phyloP scores from a whole-genome alignment of 805 yeast species.

The Ogataea parapolymorpha region DNA sequence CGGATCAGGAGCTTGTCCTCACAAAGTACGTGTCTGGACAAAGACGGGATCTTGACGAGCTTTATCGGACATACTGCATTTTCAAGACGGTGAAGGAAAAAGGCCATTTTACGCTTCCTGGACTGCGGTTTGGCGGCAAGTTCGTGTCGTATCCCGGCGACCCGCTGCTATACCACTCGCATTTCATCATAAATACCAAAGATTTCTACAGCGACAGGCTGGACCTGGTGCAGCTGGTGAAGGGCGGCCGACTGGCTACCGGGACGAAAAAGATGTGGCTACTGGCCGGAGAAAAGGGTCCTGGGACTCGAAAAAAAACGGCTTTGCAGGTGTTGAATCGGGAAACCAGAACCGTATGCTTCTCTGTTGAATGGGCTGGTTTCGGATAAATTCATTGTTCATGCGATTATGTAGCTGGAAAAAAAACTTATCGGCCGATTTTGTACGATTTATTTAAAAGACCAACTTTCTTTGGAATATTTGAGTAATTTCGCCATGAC shows the following conservation, averaged over 20 bases:
- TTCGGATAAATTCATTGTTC: constrained; percentile 56
- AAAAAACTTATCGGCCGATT: constrained; percentile 5
- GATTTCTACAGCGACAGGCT: constrained; percentile 49
- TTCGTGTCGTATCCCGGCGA: constrained; percentile 94
- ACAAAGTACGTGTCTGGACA: constrained; percentile 1
- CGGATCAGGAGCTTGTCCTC: constrained; percentile 6
- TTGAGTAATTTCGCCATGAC: not conserved
- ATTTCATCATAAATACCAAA: constrained; percentile 60
- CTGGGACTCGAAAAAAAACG: constrained; percentile 11
- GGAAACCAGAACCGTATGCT: constrained; percentile 40
- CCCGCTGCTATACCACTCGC: constrained; percentile 87
- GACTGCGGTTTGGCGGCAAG: constrained; percentile 86
- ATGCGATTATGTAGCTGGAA: not conserved
- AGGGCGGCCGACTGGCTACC: constrained; percentile 90
- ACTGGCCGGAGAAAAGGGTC: constrained; percentile 38
- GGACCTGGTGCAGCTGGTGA: constrained; percentile 56
- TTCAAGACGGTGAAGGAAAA: constrained; percentile 22
- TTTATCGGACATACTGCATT: constrained; percentile 18
- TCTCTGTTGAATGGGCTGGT: constrained; percentile 94
- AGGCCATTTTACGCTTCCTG: constrained; percentile 65
- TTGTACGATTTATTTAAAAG: constrained; percentile 23
- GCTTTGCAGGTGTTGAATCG: not conserved
- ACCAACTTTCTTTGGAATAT: not conserved
- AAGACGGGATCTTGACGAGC: constrained; percentile 2
- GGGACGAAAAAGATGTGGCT: constrained; percentile 87